phyloP scores from a whole-genome alignment of 2,329 filamentous ascomycete genomes.

The Teratosphaeria epicoccoides region DNA sequence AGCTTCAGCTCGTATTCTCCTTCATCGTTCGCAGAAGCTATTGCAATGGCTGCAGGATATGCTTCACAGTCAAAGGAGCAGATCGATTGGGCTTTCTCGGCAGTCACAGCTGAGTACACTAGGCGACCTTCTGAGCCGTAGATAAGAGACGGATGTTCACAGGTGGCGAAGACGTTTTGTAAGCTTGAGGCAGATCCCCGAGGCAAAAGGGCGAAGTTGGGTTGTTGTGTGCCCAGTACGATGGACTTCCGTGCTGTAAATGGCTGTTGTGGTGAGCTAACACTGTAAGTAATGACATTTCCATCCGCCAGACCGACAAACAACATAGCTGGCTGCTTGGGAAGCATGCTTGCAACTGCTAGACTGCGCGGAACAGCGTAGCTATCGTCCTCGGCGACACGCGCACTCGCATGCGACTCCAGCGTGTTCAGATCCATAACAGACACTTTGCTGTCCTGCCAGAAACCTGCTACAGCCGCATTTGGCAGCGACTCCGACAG shows the following conservation, averaged over 20 bases:
- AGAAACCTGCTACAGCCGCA: conserved; percentile 75
- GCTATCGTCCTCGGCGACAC: conserved; percentile 46
- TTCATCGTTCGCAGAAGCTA: conserved; percentile 49
- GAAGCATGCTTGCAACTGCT: conserved; percentile 64
- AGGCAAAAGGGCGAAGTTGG: conserved; percentile 68
- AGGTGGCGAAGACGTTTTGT: conserved; percentile 77
- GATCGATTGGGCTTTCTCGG: conserved; percentile 71
- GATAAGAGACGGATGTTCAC: conserved; percentile 87
- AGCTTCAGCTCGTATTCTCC: conserved; percentile 61
- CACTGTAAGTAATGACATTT: conserved; percentile 71
- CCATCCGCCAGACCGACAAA: conserved; percentile 90
- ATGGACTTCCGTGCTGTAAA: conserved; percentile 67
- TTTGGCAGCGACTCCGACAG: conserved; percentile 53
- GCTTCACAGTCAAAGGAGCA: conserved; percentile 70
- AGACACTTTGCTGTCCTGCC: conserved; percentile 69
- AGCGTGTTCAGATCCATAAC: conserved; percentile 57
- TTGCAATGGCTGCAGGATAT: conserved; percentile 68
- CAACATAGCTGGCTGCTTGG: conserved; percentile 58
- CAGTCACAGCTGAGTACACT: conserved; percentile 86
- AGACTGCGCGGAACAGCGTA: conserved; percentile 70
- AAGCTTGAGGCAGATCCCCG: conserved; percentile 25
- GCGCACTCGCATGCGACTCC: conserved; percentile 53
- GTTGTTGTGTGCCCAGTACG: conserved; percentile 73
- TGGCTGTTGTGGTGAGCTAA: conserved; percentile 50
- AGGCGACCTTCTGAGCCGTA: conserved; percentile 81